Evolutionary conservation across 1,284 basidiomycete species (phyloP).

Genomic region (Cutaneotrichosporon sp.): DNA sequence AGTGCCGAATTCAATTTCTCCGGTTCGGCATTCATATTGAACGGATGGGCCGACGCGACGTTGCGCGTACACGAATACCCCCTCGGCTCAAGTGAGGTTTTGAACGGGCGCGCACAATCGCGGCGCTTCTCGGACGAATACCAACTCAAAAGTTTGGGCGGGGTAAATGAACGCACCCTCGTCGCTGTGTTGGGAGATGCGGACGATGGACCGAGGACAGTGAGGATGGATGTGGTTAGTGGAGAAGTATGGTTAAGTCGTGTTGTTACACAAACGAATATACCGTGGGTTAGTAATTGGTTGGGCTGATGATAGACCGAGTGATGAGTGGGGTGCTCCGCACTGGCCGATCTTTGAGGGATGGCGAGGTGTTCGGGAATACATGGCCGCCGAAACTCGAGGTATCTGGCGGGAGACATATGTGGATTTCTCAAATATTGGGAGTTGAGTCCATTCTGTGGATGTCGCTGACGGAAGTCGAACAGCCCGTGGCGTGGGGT

Average conservation of each 20-base stretch:
- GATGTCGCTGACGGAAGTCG: not conserved
- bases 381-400: not conserved
- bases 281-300: no score
- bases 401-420: not conserved
- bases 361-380: slow-evolving; percentile 3
- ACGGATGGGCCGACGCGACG: not conserved
- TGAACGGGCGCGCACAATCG: not conserved
- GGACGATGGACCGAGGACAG: not conserved
- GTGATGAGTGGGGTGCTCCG: slow-evolving; percentile 9
- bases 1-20: not conserved
- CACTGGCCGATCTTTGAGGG: slow-evolving; percentile 6
- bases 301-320: slow-evolving; percentile 3
- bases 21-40: not conserved
- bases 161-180: slow-evolving; percentile 1
- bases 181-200: not conserved
- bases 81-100: not conserved
- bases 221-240: not conserved
- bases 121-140: no score
- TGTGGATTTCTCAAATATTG: not conserved
- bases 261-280: not conserved
- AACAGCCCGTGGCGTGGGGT: slow-evolving; percentile 2
- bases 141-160: not conserved
- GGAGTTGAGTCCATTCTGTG: not conserved
- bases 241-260: slow-evolving; percentile 1
- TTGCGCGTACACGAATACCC: not conserved